These are phyloP conservation scores for Geranomyces michiganensis DNA, from an alignment of 192 early-diverging fungal species.

Conservation along the genomic window DNA sequence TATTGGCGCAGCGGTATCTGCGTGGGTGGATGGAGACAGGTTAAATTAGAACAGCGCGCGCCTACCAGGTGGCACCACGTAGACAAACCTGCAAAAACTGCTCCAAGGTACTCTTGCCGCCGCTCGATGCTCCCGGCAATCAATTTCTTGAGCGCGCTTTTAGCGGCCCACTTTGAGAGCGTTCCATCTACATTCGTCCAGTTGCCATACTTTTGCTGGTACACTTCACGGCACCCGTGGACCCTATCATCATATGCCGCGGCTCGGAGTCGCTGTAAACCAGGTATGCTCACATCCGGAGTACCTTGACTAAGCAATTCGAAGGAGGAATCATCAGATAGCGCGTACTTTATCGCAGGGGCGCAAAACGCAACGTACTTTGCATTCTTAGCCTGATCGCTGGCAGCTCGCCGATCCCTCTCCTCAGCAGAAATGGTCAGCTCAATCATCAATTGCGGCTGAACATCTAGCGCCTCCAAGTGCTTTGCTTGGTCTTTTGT, in stretches of 20 bases:
- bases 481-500: slow-evolving; percentile 45
- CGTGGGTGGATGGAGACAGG: too few species aligned
- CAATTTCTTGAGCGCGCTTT: slow-evolving; percentile 8
- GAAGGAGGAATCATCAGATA: not conserved
- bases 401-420: slow-evolving; percentile 18
- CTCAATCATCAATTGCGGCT: slow-evolving; percentile 51
- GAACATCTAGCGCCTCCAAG: slow-evolving; percentile 47
- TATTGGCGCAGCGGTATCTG: slow-evolving; percentile 48
- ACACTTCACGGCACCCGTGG: slow-evolving; percentile 32
- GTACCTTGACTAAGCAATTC: not conserved
- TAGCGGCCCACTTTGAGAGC: slow-evolving; percentile 48
- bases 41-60: not conserved
- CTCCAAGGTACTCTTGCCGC: slow-evolving; percentile 47
- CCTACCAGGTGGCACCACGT: too few species aligned
- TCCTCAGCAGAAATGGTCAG: slow-evolving; percentile 35
- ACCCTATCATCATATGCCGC: slow-evolving; percentile 19
- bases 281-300: slow-evolving; percentile 33
- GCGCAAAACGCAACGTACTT: slow-evolving; percentile 3
- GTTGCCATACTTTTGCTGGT: slow-evolving; percentile 42
- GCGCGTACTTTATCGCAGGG: not conserved
- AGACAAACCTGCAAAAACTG: not conserved
- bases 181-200: slow-evolving; percentile 41
- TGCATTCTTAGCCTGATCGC: not conserved
- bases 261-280: slow-evolving; percentile 27
- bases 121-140: slow-evolving; percentile 26